A percentile compares a stretch with the other conserved stretches of the same genome.
phyloP scores from a whole-genome alignment of 1,284 basidiomycete genomes.

The Apiotrichum gamsii region DNA sequence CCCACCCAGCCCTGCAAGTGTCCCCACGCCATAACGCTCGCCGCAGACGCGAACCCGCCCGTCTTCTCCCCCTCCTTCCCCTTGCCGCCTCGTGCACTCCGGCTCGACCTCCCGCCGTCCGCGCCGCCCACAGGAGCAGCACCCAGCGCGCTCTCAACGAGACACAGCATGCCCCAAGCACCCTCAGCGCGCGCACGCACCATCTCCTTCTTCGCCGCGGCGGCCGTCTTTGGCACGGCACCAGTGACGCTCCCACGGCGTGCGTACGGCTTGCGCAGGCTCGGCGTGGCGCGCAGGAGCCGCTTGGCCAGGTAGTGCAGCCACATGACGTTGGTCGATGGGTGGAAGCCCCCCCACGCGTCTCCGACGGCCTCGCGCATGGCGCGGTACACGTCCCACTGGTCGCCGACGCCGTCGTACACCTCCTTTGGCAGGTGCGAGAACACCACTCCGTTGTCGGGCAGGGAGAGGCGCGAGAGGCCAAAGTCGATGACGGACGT shows the following conservation, averaged over 20 bases:
- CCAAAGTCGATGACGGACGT: slow-evolving; percentile 92
- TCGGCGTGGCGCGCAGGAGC: slow-evolving; percentile 26
- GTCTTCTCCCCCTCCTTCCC: neutral
- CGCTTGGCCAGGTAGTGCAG: slow-evolving; percentile 36
- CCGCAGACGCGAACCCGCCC: neutral
- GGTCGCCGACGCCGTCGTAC: slow-evolving; percentile 78
- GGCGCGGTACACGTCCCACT: slow-evolving; percentile 89
- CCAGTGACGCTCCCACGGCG: slow-evolving; percentile 1
- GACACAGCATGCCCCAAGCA: slow-evolving; percentile 13
- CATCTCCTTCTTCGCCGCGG: neutral
- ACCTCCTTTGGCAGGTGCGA: slow-evolving; percentile 62
- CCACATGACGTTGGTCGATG: slow-evolving; percentile 29
- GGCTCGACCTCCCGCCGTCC: neutral
- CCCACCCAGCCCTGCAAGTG: neutral
- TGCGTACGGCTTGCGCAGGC: slow-evolving; percentile 23
- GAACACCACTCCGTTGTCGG: neutral
- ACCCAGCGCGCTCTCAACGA: slow-evolving; percentile 4
- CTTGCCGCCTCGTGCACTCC: neutral
- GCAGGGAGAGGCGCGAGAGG: slow-evolving; percentile 66
- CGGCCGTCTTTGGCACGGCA: neutral
- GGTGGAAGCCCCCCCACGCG: slow-evolving; percentile 8
- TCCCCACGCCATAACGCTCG: neutral
- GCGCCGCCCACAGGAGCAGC: too few species aligned
- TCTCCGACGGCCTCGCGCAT: slow-evolving; percentile 57
- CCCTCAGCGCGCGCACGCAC: slow-evolving; percentile 6